These are phyloP conservation scores for Ampelomyces quisqualis DNA, from an alignment of 2,329 filamentous ascomycete species.

Conservation along the genomic window DNA sequence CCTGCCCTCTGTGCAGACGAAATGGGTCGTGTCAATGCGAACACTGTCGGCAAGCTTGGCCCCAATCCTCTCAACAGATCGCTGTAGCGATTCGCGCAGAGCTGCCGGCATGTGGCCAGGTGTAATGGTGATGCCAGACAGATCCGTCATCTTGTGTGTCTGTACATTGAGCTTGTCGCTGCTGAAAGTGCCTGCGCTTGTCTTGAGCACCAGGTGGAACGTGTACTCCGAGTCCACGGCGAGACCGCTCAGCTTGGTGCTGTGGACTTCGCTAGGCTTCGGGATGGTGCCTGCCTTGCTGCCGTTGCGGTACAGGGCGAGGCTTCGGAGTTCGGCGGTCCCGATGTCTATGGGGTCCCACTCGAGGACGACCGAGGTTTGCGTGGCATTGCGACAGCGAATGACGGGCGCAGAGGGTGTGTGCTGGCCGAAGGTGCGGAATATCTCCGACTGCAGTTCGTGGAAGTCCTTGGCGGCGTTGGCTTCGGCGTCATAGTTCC, in stretches of 20 bases:
- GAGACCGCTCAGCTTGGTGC: conserved; percentile 93
- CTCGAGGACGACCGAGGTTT: conserved; percentile 96
- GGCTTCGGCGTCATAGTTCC: conserved; percentile 78
- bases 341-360: conserved; percentile 95
- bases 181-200: conserved; percentile 81
- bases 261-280: conserved; percentile 79
- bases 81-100: conserved; percentile 69
- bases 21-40: conserved; percentile 96
- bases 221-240: conserved; percentile 96
- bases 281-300: conserved; percentile 96
- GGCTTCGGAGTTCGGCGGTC: conserved; percentile 84
- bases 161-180: conserved; percentile 82
- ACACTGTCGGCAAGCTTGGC: conserved; percentile 88
- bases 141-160: conserved; percentile 98
- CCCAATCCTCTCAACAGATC: conserved; percentile 82
- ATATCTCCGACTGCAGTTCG: conserved; percentile 84
- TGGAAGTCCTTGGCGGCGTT: conserved; percentile 75
- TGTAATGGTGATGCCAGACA: conserved; percentile 92
- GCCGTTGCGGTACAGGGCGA: conserved; percentile 91
- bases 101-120: conserved; percentile 78
- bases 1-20: conserved; percentile 91
- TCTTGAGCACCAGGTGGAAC: conserved; percentile 89
- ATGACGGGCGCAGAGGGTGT: conserved; percentile 76
- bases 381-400: conserved; percentile 93
- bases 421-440: conserved; percentile 77